Conservation (phyloP, 2,329 filamentous ascomycete species). For the Pestalotiopsis fici region DNA sequence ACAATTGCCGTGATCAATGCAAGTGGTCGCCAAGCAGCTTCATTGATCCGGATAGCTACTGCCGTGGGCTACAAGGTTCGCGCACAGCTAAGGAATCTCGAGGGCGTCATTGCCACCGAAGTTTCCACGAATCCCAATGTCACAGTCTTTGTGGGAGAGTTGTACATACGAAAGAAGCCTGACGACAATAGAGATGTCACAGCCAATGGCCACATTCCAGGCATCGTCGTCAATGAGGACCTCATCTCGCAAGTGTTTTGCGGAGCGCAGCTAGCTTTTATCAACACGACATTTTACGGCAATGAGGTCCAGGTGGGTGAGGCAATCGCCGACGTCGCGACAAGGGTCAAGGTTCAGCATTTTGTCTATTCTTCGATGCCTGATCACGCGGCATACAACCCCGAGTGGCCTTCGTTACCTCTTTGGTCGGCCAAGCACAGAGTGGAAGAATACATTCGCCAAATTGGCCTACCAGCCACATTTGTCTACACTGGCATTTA, state of each 20-base stretch:
- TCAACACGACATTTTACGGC: conserved; percentile 97
- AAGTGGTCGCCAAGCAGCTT: conserved; percentile 92
- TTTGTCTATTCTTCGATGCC: conserved; percentile 98
- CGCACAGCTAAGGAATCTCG: conserved; percentile 84
- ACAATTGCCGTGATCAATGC: conserved; percentile 95
- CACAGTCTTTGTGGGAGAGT: conserved; percentile 63
- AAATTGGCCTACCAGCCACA: conserved; percentile 80
- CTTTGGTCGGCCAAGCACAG: conserved; percentile 92
- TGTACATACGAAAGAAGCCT: conserved; percentile 57
- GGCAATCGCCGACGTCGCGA: conserved; percentile 85
- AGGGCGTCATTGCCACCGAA: conserved; percentile 86
- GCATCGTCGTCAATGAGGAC: conserved; percentile 68
- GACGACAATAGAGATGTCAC: conserved; percentile 65
- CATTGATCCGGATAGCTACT: conserved; percentile 89
- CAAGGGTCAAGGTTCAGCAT: conserved; percentile 80
- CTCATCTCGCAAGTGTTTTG: conserved; percentile 79
- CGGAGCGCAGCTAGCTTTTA: conserved; percentile 86
- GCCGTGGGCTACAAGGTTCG: conserved; percentile 93
- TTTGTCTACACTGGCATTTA: conserved; percentile 98
- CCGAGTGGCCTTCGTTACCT: conserved; percentile 78
- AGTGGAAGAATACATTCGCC: conserved; percentile 86
- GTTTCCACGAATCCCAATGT: conserved; percentile 79
- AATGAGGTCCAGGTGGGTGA: conserved; percentile 90
- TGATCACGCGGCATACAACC: conserved; percentile 80
- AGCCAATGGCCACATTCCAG: conserved; percentile 62